These are phyloP conservation scores for Cucurbita maxima DNA, from an alignment of 306 rosid genomes.

Conservation along the genomic window DNA sequence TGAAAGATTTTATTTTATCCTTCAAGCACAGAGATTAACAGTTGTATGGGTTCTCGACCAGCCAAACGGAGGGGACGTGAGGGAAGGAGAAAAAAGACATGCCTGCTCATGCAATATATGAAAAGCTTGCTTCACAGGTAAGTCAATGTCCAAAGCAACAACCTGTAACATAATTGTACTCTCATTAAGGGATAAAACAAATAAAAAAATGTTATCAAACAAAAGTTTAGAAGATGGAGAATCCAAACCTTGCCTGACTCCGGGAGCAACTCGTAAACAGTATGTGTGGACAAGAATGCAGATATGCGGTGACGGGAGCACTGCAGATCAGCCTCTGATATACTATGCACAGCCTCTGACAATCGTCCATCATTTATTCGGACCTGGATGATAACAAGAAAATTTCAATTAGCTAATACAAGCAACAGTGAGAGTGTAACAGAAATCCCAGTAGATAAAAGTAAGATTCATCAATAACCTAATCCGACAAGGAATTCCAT, in stretches of 20 bases:
- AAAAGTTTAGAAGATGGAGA: slow-evolving; percentile 12
- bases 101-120: slow-evolving; percentile 94
- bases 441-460: not conserved
- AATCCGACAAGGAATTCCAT: too few species aligned
- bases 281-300: slow-evolving; percentile 54
- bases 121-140: slow-evolving; percentile 97
- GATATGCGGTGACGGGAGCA: slow-evolving; percentile 70
- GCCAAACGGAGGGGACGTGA: not conserved
- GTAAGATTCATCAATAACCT: not conserved
- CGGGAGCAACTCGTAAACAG: slow-evolving; percentile 86
- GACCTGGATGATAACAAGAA: slow-evolving; percentile 34
- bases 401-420: slow-evolving; percentile 1
- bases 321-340: slow-evolving; percentile 70
- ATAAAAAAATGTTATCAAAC: not conserved
- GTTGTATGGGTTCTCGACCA: not conserved
- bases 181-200: slow-evolving; percentile 7
- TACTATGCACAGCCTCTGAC: slow-evolving; percentile 45
- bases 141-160: slow-evolving; percentile 70
- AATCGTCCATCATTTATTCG: slow-evolving; percentile 49
- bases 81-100: slow-evolving; percentile 11
- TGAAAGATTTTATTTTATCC: not conserved
- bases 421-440: slow-evolving; percentile 7
- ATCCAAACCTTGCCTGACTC: slow-evolving; percentile 99
- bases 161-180: slow-evolving; percentile 40
- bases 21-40: not conserved